Evolutionary conservation across 1,139 yeast species (phyloP), one percentile per base, ranked within the genome.

Genomic region (Saccharomyces pastorianus): DNA sequence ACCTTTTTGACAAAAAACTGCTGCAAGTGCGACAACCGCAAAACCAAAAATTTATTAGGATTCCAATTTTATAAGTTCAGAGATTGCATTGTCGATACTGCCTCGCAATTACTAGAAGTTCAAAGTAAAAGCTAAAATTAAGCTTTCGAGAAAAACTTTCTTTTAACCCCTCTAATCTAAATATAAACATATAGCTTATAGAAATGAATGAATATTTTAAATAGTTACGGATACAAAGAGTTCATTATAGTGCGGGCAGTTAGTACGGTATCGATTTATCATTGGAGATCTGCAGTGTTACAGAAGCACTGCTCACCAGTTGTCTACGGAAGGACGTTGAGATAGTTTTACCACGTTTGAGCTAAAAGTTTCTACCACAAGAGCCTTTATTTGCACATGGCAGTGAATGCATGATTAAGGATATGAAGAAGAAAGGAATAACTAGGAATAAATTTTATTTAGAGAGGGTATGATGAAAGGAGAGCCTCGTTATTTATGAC

Each of bases 41-140:
- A 38, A 23, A 53, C 55, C 31, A 46, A 51, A 44, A 34, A 47
- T 27, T 11, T 53, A 17, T 26, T 53, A 28, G 53, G 49, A n/a
- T 53, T 53, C 47, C 26, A 31, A 25, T 53, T 47, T 29, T 26
- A 9, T 4, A 32, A 38, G 27, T 50, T 53, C 11, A 48, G 46
- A 9, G 38, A 29, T n/a, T 23, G 51, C 31, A 44, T 53, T 44
- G 48, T 38, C 11, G 55, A 51, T 25, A 46, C 49, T 20, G 51
- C 50, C 11, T 14, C 49, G 8, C 55, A 53, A 48, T 32, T 53
- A 14, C 23, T 53, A 29, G 47, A 51, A 38, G 44, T 38, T 38
- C 25, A 38, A 38, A 20, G 11, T 38, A n/a, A 20, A 38, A 13
- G 9, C 25, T 38, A 3, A 20, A 20, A 7, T 34, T 17, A 17